phyloP scores from a whole-genome alignment of 257 asterid species.

The Nicotiana knightiana region DNA sequence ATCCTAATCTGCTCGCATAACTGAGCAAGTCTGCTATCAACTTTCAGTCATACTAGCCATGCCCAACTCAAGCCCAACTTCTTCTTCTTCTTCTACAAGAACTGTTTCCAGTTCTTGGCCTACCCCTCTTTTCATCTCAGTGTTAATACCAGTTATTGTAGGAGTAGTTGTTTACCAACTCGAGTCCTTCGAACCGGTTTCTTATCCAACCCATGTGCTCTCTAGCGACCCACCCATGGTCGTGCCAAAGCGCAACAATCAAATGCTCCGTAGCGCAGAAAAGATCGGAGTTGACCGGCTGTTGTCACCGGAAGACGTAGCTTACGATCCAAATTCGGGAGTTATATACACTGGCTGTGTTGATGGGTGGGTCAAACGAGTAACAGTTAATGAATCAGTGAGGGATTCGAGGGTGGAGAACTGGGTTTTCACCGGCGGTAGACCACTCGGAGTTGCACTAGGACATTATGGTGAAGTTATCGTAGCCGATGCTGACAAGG shows the following conservation, averaged over 20 bases:
- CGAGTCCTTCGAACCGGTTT: slow-evolving; percentile 59
- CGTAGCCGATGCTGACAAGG: slow-evolving; percentile 74
- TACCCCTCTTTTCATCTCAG: slow-evolving; percentile 4
- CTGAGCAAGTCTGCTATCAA: neutral
- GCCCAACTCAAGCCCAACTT: neutral
- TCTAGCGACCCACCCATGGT: slow-evolving; percentile 13
- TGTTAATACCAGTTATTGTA: slow-evolving; percentile 31
- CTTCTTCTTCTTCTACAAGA: slow-evolving; percentile 2
- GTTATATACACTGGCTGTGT: slow-evolving; percentile 60
- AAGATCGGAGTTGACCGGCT: slow-evolving; percentile 56
- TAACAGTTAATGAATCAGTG: slow-evolving; percentile 37
- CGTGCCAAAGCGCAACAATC: slow-evolving; percentile 37
- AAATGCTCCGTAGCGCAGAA: slow-evolving; percentile 51
- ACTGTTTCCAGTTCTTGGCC: slow-evolving; percentile 2
- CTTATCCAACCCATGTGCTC: slow-evolving; percentile 39
- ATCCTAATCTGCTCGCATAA: neutral
- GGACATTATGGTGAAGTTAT: slow-evolving; percentile 66
- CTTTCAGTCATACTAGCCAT: neutral
- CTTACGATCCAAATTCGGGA: slow-evolving; percentile 47
- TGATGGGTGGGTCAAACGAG: slow-evolving; percentile 76
- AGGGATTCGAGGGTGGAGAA: slow-evolving; percentile 50
- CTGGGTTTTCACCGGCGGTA: slow-evolving; percentile 87
- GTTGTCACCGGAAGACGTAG: slow-evolving; percentile 68
- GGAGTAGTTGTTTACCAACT: slow-evolving; percentile 50
- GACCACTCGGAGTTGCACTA: slow-evolving; percentile 68